Conservation (phyloP, 495 filamentous ascomycete species). For the Penicillium macrosclerotiorum region DNA sequence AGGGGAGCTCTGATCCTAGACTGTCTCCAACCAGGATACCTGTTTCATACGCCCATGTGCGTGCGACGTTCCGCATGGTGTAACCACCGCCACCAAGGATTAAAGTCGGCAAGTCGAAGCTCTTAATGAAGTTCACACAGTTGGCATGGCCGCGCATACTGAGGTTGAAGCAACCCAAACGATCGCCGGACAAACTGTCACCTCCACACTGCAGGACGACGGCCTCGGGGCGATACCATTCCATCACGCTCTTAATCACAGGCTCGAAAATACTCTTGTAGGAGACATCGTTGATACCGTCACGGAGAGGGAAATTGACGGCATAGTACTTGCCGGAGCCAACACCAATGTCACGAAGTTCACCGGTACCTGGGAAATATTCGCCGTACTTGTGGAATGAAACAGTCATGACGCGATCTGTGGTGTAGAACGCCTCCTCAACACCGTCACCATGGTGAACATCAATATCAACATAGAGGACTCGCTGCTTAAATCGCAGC, state of each 20-base stretch:
- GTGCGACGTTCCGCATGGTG: constrained; percentile 97
- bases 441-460: constrained; percentile 98
- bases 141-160: constrained; percentile 98
- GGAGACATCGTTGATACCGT: constrained; percentile 88
- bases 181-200: constrained; percentile 90
- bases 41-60: constrained; percentile 97
- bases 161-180: constrained; percentile 95
- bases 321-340: constrained; percentile 91
- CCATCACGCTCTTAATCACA: constrained; percentile 89
- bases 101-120: constrained; percentile 85
- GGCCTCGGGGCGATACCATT: constrained; percentile 90
- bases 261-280: constrained; percentile 97
- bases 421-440: constrained; percentile 96
- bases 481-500: constrained; percentile 88
- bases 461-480: constrained; percentile 97
- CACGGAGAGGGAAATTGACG: constrained; percentile 93
- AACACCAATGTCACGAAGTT: constrained; percentile 92
- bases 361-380: constrained; percentile 96
- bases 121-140: constrained; percentile 93
- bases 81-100: constrained; percentile 96
- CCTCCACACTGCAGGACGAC: constrained; percentile 97
- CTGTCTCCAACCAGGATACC: constrained; percentile 81
- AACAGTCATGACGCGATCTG: constrained; percentile 96
- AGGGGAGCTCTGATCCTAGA: constrained; percentile 81
- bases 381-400: constrained; percentile 99